A percentile compares a stretch with the other conserved stretches of the same genome.
These are phyloP conservation scores for Pythium dissotocum DNA, from an alignment of 352 stramenopile genomes.

Conservation along the genomic window DNA sequence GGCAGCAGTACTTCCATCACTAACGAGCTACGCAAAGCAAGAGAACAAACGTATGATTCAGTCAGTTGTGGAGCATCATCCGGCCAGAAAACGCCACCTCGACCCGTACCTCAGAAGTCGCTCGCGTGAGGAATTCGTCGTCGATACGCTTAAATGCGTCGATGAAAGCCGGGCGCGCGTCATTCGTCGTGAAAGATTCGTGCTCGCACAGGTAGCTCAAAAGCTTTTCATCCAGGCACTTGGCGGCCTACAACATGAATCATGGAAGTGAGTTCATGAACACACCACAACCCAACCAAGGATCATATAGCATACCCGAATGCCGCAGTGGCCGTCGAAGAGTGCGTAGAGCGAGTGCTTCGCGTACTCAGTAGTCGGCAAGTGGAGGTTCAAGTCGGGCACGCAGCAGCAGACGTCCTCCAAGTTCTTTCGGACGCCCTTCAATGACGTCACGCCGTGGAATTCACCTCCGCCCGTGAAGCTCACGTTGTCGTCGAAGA, in stretches of 20 bases:
- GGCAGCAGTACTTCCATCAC: conserved; percentile 73
- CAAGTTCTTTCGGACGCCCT: conserved; percentile 72
- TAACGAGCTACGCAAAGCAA: conserved; percentile 41
- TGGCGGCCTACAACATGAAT: conserved; percentile 49
- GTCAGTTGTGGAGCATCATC: background rate
- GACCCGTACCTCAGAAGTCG: conserved; percentile 49
- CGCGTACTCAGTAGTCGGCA: conserved; percentile 40
- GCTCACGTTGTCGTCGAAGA: conserved; percentile 64
- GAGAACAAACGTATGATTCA: background rate
- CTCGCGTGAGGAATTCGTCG: conserved; percentile 69
- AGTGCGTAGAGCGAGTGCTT: conserved; percentile 79
- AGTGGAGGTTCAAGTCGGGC: conserved; percentile 62
- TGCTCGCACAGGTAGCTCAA: conserved; percentile 71
- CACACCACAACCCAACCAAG: background rate
- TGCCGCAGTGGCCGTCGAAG: conserved; percentile 84
- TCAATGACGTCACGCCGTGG: conserved; percentile 78
- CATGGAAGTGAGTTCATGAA: background rate
- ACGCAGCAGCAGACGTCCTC: conserved; percentile 86
- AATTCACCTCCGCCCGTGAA: conserved; percentile 68
- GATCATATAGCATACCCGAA: conserved; percentile 43
- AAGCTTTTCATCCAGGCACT: conserved; percentile 73
- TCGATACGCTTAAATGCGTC: conserved; percentile 81
- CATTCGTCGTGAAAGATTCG: conserved; percentile 51
- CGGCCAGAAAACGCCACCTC: background rate
- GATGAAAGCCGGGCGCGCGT: conserved; percentile 64